Evolutionary conservation across 179 eudicot genomes (phyloP), one percentile per base, ranked within the genome.

Genomic region (Nepenthes alata): DNA sequence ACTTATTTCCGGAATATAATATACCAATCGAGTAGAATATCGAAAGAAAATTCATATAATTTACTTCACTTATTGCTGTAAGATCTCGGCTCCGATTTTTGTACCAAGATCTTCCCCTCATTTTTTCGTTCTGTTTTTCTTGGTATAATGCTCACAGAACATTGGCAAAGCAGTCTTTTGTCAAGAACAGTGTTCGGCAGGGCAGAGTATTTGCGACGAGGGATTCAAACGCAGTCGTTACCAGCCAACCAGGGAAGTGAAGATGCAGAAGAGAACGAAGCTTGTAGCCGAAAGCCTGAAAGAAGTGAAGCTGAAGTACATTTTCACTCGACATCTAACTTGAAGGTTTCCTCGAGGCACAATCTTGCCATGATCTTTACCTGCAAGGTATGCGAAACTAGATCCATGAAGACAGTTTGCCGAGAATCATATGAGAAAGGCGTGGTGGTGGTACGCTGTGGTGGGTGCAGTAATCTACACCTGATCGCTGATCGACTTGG

Each of bases 381-480:
- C 15, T 91, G 96, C 83, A 86, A 75, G 64, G 91, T 84, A 9
- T 91, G 98, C 50, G 89, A 91, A 11, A 83, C 91, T 10, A 81
- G 98, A 70, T 81, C 89, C 7, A 52, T 84, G 71, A 91, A 91
- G 80, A 86, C 88, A 0, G 66, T 85, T 57, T 83, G 86, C 44
- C 95, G 95, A 12, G 86, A 89, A 34, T 91, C 96, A 8, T 91
- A 91, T 47, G 96, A 91, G 58, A 86, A 83, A 57, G 96, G 98
- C 2, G 84, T 91, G 54, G 98, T 89, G 16, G 88, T 91, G 60
- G 98, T 85, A 11, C 81, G 91, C 15, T 93, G 95, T 53, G 83
- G 78, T 11, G 98, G 95, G 35, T 93, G 98, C 74, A 70, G 80
- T 62, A 93, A 89, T 72, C 71, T 83, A 35, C 98, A 93, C 72